Evolutionary conservation across 2,329 filamentous ascomycete species (phyloP), one percentile per base, ranked within the genome.

Genomic region (Penicillium sp.): DNA sequence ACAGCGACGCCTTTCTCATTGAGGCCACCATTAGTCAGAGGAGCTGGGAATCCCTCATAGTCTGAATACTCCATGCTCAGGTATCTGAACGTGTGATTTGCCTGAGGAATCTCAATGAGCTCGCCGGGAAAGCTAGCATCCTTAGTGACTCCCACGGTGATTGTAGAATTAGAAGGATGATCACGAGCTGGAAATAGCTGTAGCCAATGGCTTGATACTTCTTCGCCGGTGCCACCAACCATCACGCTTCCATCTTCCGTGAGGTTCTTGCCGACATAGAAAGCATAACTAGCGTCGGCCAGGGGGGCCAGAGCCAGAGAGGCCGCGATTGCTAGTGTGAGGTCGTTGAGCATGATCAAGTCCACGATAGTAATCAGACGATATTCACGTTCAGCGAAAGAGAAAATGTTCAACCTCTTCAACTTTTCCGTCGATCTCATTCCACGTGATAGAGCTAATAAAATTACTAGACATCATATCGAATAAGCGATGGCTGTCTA

Each of bases 121-220:
- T 43, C 39, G 8, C 39, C 39, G 4, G 39, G 39, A 14, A 43
- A 43, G n/a, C 39, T 43, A 26, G 39, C 39, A 11, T 43, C 39
- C 13, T 28, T 43, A 6, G 39, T 43, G 23, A 43, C 39, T 1
- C 39, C 39, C 14, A 43, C 39, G 24, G 39, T 43, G n/a, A 43
- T 43, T 9, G 39, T 43, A 11, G 39, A 43, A 14, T 43, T 43
- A n/a, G 39, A 14, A 18, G 23, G 19, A 28, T 43, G 39, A 18
- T 43, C n/a, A 11, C 39, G 39, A 26, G 39, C 39, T 9, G 39
- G 39, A 23, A 43, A 43, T 3, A 43, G 39, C n/a, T 43, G 39
- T 28, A 43, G 39, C 39, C 39, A 43, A 43, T 43, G 39, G 13
- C 39, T 43, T 28, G 39, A 43, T 18, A 43, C 39, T 43, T 43